These are phyloP conservation scores for Kodamaea kaohsiungensis DNA, from an alignment of 805 yeast species.

Conservation along the genomic window DNA sequence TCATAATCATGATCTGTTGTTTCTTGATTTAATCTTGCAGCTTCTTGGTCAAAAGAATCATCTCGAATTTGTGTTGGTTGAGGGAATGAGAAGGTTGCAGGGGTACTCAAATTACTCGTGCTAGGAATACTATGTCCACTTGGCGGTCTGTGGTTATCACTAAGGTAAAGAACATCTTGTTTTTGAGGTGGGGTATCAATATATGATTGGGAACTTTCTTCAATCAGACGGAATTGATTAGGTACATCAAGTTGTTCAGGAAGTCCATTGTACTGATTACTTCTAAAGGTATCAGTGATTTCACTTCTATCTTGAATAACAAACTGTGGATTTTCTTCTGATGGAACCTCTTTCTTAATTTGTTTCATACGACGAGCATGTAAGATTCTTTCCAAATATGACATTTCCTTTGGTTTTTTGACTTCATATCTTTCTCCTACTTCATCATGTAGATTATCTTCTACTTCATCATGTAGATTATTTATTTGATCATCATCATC, in stretches of 20 bases:
- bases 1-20: neutral
- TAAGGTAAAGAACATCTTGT: neutral
- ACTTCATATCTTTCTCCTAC: neutral
- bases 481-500: too few species aligned
- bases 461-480: neutral
- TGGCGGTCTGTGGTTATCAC: neutral
- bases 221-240: neutral
- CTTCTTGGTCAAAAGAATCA: constrained; percentile 4
- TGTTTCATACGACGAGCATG: constrained; percentile 6
- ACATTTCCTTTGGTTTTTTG: constrained; percentile 3
- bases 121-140: constrained; percentile 1
- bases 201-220: neutral
- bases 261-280: neutral
- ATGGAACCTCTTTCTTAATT: neutral
- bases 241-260: neutral
- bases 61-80: constrained; percentile 3
- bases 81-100: neutral
- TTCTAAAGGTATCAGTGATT: neutral
- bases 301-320: constrained; percentile 3
- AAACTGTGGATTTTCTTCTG: neutral
- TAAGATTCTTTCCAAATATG: constrained; percentile 9
- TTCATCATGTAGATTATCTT: neutral
- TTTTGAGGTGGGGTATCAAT: neutral
- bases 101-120: constrained; percentile 4
- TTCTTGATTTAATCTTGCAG: neutral